Conservation (phyloP, 2,329 filamentous ascomycete species). For the Westerdykella ornata region DNA sequence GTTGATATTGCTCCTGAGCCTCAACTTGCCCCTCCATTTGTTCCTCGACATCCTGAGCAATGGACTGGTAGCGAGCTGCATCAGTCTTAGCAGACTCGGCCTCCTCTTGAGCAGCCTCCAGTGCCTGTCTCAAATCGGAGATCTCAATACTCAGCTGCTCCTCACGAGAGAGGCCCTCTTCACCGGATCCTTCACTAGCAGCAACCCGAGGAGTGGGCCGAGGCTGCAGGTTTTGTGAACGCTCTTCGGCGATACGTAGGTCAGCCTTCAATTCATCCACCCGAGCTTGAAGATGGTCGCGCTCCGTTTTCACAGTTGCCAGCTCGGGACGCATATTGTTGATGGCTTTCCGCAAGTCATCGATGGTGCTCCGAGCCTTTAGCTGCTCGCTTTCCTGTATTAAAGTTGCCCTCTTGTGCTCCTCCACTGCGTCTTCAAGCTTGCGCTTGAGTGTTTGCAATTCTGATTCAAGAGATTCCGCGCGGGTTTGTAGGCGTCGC, state of each 20-base stretch:
- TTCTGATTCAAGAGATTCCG: slow-evolving; percentile 74
- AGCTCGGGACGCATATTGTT: slow-evolving; percentile 80
- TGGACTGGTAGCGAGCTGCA: slow-evolving; percentile 78
- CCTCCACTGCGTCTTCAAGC: slow-evolving; percentile 73
- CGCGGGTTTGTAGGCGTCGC: slow-evolving; percentile 68
- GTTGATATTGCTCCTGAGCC: slow-evolving; percentile 63
- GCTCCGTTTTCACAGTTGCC: slow-evolving; percentile 74
- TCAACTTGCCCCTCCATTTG: slow-evolving; percentile 71
- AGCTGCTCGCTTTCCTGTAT: slow-evolving; percentile 86
- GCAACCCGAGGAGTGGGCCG: slow-evolving; percentile 61
- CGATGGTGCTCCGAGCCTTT: slow-evolving; percentile 83
- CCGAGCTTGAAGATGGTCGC: slow-evolving; percentile 80
- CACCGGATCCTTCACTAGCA: slow-evolving; percentile 42
- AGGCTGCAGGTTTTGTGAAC: slow-evolving; percentile 73
- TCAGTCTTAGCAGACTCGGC: slow-evolving; percentile 75
- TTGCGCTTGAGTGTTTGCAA: slow-evolving; percentile 73
- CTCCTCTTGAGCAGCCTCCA: slow-evolving; percentile 74
- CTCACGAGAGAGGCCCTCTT: slow-evolving; percentile 56
- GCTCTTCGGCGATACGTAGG: slow-evolving; percentile 81
- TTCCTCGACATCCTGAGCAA: slow-evolving; percentile 83
- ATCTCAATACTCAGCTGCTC: slow-evolving; percentile 80
- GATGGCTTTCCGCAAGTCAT: slow-evolving; percentile 77
- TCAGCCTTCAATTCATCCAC: slow-evolving; percentile 87
- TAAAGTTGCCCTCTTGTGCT: slow-evolving; percentile 71
- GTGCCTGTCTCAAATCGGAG: slow-evolving; percentile 76